These are phyloP conservation scores for Populus simonii DNA, from an alignment of 345 rosid species.

Conservation along the genomic window DNA sequence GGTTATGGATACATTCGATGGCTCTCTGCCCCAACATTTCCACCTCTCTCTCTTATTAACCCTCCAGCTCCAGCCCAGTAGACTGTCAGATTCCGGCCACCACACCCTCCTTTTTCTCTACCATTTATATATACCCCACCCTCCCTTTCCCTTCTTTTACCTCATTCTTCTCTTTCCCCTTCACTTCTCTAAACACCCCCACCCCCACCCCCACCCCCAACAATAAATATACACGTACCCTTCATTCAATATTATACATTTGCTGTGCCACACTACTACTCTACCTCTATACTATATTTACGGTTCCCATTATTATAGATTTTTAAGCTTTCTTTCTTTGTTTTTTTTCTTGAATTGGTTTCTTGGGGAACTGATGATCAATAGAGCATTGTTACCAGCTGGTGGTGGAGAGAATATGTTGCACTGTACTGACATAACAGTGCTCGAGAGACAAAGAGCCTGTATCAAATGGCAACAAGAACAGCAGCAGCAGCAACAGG, in stretches of 20 bases:
- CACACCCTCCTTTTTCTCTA: not conserved
- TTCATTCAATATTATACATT: not conserved
- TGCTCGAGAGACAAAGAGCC: conserved; percentile 61
- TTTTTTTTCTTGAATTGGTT: not conserved
- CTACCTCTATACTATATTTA: too few species aligned
- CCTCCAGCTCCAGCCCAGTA: not conserved
- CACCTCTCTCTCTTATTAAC: not conserved
- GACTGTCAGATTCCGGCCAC: conserved; percentile 19
- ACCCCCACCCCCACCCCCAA: not conserved
- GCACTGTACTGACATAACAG: conserved; percentile 52
- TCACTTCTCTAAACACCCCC: not conserved
- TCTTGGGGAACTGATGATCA: conserved; percentile 18
- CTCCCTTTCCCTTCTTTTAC: not conserved
- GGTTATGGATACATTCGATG: conserved; percentile 32
- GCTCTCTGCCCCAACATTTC: conserved; percentile 9
- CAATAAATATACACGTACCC: not conserved
- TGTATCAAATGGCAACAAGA: conserved; percentile 38
- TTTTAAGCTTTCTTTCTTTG: not conserved
- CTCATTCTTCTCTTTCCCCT: not conserved
- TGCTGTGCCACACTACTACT: not conserved
- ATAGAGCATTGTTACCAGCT: conserved; percentile 28
- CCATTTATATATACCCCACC: conserved; percentile 19
- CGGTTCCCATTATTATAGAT: not conserved
- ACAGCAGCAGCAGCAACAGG: conserved; percentile 19
- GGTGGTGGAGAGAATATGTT: conserved; percentile 28